Evolutionary conservation across 345 rosid genomes (phyloP).

Genomic region (Laguncularia racemosa): DNA sequence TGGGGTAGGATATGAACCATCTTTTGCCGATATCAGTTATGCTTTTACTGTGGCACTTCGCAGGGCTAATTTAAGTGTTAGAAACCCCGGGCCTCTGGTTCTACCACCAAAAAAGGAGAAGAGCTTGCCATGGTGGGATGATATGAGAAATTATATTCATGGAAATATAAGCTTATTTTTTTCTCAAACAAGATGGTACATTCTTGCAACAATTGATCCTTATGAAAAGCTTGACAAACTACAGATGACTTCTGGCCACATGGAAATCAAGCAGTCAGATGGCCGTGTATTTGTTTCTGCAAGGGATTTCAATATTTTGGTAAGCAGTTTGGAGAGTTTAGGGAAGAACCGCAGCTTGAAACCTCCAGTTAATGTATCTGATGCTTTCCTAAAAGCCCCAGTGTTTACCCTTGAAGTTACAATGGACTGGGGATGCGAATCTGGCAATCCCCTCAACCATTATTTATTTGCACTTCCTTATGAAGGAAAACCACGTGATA

Average conservation of each 20-base stretch:
- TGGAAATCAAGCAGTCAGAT: conserved; percentile 95
- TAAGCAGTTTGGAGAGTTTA: conserved; percentile 90
- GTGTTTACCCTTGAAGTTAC: conserved; percentile 71
- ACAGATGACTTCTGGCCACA: conserved; percentile 50
- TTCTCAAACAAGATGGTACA: conserved; percentile 57
- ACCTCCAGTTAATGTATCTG: conserved; percentile 43
- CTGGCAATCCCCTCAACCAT: conserved; percentile 87
- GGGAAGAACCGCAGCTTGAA: conserved; percentile 51
- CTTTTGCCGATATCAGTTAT: conserved; percentile 87
- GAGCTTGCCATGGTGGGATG: conserved; percentile 99
- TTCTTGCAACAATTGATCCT: conserved; percentile 93
- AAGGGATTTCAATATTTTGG: conserved; percentile 62
- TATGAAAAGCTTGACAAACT: conserved; percentile 92
- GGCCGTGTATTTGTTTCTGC: conserved; percentile 72
- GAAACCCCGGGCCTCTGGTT: conserved; percentile 45
- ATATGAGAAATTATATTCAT: conserved; percentile 90
- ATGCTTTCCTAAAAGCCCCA: conserved; percentile 70
- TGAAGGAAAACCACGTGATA: conserved; percentile 79
- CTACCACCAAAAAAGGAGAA: conserved; percentile 73
- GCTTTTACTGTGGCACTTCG: conserved; percentile 97
- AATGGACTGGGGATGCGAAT: conserved; percentile 93
- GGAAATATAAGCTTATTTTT: conserved; percentile 65
- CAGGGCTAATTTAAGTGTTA: conserved; percentile 82
- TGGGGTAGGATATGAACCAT: conserved; percentile 97
- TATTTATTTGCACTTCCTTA: conserved; percentile 79